These are phyloP conservation scores for Mycosphaerella arachidis DNA, from an alignment of 2,329 filamentous ascomycete species.

Conservation along the genomic window DNA sequence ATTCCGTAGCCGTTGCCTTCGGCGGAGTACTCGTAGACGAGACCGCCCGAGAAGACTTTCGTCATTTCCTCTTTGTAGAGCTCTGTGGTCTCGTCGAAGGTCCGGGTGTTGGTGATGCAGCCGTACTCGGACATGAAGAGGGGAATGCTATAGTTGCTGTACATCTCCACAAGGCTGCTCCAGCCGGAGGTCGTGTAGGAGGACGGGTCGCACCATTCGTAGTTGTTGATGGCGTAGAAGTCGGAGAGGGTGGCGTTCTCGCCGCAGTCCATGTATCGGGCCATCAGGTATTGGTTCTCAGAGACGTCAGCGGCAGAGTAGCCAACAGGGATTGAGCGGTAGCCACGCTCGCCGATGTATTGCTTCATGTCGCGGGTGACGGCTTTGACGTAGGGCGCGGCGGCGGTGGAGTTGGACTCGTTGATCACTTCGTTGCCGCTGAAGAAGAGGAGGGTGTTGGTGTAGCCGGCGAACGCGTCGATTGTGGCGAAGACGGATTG, in stretches of 20 bases:
- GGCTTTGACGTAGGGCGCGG: constrained; percentile 62
- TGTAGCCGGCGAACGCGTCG: constrained; percentile 74
- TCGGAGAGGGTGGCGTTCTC: constrained; percentile 68
- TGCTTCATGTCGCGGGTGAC: constrained; percentile 75
- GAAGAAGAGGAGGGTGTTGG: constrained; percentile 81
- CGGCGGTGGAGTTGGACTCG: constrained; percentile 54
- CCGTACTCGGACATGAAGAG: constrained; percentile 86
- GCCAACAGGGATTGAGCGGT: constrained; percentile 67
- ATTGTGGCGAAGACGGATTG: constrained; percentile 82
- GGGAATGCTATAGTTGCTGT: constrained; percentile 76
- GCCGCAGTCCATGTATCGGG: constrained; percentile 89
- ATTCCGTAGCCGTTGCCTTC: constrained; percentile 78
- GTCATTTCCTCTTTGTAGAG: constrained; percentile 83
- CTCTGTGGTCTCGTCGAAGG: constrained; percentile 71
- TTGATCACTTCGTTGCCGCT: constrained; percentile 71
- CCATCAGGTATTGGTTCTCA: constrained; percentile 77
- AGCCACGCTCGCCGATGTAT: constrained; percentile 67
- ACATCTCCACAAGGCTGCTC: constrained; percentile 81
- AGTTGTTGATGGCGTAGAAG: constrained; percentile 85
- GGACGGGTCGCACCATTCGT: constrained; percentile 74
- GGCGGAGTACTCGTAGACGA: constrained; percentile 90
- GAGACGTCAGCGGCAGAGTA: constrained; percentile 82
- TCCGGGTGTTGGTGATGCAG: constrained; percentile 73
- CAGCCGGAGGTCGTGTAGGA: constrained; percentile 68
- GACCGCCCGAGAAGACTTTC: constrained; percentile 82